A percentile compares a stretch with the other conserved stretches of the same genome.
These are phyloP conservation scores for Monosporascus sp. DNA, from an alignment of 2,329 filamentous ascomycete species.

Conservation along the genomic window DNA sequence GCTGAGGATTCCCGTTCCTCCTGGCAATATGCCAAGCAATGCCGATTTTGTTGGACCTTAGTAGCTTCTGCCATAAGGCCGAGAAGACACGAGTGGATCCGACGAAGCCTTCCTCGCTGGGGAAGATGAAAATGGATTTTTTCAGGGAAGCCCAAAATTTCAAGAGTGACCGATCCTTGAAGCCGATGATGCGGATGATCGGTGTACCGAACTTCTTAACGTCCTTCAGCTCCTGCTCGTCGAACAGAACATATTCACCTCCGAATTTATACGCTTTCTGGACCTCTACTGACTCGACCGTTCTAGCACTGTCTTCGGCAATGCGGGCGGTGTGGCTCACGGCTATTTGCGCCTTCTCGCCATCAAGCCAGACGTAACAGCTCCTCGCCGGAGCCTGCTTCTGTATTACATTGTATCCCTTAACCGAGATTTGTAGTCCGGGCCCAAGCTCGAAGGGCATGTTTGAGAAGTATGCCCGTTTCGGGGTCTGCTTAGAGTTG, in stretches of 20 bases:
- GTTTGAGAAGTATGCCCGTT: slow-evolving; percentile 79
- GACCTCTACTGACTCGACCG: slow-evolving; percentile 74
- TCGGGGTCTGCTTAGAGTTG: slow-evolving; percentile 82
- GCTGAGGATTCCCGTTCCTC: slow-evolving; percentile 68
- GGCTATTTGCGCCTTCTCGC: slow-evolving; percentile 79
- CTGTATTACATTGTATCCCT: slow-evolving; percentile 86
- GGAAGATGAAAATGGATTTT: slow-evolving; percentile 89
- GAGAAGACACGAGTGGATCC: slow-evolving; percentile 92
- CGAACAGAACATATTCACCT: slow-evolving; percentile 82
- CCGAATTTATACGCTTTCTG: slow-evolving; percentile 96
- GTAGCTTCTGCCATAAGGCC: slow-evolving; percentile 80
- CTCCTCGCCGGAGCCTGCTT: slow-evolving; percentile 74
- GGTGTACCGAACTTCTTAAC: slow-evolving; percentile 78
- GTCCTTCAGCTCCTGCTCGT: slow-evolving; percentile 71
- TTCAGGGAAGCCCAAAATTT: slow-evolving; percentile 81
- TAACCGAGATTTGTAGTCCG: slow-evolving; percentile 79
- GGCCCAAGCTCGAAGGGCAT: slow-evolving; percentile 86
- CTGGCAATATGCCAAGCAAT: slow-evolving; percentile 87
- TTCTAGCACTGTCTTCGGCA: slow-evolving; percentile 70
- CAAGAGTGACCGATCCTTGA: slow-evolving; percentile 73
- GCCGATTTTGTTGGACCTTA: slow-evolving; percentile 73
- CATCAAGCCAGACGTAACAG: slow-evolving; percentile 82
- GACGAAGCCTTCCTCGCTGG: slow-evolving; percentile 81
- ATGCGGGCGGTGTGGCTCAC: slow-evolving; percentile 67
- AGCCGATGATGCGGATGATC: slow-evolving; percentile 83